Evolutionary conservation across 768 basidiomycete species (phyloP).

Genomic region (Leccinum incarnatum): DNA sequence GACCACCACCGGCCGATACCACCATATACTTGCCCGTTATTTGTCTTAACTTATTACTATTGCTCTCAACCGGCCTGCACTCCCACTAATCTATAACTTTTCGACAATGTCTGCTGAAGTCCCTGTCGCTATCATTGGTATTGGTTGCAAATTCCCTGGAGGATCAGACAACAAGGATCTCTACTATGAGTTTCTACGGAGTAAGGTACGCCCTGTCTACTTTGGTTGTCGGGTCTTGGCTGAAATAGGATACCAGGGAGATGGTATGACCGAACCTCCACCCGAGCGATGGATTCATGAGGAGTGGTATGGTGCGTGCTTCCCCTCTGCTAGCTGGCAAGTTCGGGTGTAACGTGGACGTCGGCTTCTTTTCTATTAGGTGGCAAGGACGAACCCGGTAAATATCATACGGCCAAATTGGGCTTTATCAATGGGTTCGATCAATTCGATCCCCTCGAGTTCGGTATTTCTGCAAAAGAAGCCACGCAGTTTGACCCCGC

Average conservation of each 20-base stretch:
- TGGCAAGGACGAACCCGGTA: conserved; percentile 32
- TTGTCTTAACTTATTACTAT: background rate
- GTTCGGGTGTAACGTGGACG: background rate
- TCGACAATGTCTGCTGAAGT: conserved; percentile 28
- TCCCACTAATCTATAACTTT: background rate
- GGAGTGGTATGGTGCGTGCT: conserved; percentile 31
- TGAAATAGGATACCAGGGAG: conserved; percentile 19
- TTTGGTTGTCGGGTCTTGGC: background rate
- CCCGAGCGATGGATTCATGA: conserved; percentile 29
- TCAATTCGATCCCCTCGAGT: conserved; percentile 34
- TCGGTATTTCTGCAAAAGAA: conserved; percentile 33
- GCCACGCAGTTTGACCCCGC: conserved; percentile 32
- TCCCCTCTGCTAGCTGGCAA: background rate
- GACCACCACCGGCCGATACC: background rate
- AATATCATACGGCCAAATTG: conserved; percentile 27
- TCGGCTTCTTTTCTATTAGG: conserved; percentile 11
- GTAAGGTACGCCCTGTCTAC: conserved; percentile 17
- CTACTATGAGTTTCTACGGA: conserved; percentile 31
- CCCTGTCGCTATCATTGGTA: conserved; percentile 31
- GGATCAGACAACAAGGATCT: conserved; percentile 31
- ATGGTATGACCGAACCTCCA: conserved; percentile 30
- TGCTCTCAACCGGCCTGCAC: background rate
- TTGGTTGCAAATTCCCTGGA: conserved; percentile 34
- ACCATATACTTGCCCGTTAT: background rate
- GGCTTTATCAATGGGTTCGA: conserved; percentile 33